Base-by-base conservation (phyloP, 768 basidiomycete species). In the Vararia minispora region DNA sequence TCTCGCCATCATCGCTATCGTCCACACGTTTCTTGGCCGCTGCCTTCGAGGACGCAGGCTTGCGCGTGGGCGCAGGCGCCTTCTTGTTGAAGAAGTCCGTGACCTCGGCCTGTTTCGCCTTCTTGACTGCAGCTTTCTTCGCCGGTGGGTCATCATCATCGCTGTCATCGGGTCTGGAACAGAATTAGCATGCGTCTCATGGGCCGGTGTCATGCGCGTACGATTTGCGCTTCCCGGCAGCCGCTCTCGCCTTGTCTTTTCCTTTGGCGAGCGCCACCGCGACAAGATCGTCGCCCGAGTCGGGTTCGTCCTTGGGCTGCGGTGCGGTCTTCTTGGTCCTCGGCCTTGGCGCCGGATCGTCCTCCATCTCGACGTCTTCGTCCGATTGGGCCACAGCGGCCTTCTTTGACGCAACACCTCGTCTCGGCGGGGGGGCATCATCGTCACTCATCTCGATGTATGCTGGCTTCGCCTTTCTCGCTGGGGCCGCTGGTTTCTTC, bases 161-260 rank as follows among this genome's bases (percentile, higher is more conserved):
- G 23, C 14, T 20, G 20, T 22, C 20, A 28, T 44, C 34, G 33
- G 12, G 30, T 34, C 36, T 32, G 28, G 11, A n/a, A 31, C 12
- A 20, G 6, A 34, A 12, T n/a, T 26, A 16, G 12, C n/a, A 22
- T 30, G 11, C 8, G 8, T 18, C 28, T 35, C 26, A 14, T 21
- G 23, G 10, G 22, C 20, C 6, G 22, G 10, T 2, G 13, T 12
- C 2, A 11, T 11, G 3, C 5, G 55, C 64, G 23, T 35, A 79
- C 84, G 72, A 81, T 58, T 86, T 88, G 29, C 82, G 74, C 58
- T 87, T 87, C 30, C 35, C 20, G 12, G 51, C 48, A 13, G 55
- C 53, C 49, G 63, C n/a, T n/a, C n/a, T 64, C 2, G 58, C 64
- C 46, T 72, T 76, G 26, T 54, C 64, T 41, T 72, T 73, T 24